Percentiles rank a stretch among this genome's conserved stretches.
Evolutionary conservation across 257 asterid genomes (phyloP).

Genomic region (Lavandula angustifolia): DNA sequence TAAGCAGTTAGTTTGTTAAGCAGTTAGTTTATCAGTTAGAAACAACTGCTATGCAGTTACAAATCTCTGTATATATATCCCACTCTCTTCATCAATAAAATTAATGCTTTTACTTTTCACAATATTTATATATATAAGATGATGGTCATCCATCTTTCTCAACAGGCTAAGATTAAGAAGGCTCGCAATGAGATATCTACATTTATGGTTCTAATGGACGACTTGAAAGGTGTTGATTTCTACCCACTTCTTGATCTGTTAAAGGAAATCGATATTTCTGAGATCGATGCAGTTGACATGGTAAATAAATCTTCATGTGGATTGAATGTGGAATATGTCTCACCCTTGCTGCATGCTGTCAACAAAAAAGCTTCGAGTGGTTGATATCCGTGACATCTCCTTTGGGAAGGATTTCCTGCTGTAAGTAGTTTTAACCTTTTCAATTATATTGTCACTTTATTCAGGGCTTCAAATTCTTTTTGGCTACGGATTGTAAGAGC

Average conservation of each 20-base stretch:
- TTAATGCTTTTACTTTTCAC: too few species aligned
- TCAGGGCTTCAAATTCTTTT: constrained; percentile 9
- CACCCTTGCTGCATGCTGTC: constrained; percentile 64
- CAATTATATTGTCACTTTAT: constrained; percentile 17
- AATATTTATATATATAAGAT: too few species aligned
- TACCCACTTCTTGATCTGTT: constrained; percentile 66
- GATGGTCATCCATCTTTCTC: constrained; percentile 29
- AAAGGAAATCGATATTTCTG: constrained; percentile 63
- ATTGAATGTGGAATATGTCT: constrained; percentile 60
- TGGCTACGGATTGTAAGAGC: constrained; percentile 4
- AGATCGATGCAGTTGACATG: constrained; percentile 86
- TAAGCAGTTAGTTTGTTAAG: too few species aligned
- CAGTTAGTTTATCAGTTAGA: too few species aligned
- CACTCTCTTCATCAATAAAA: too few species aligned
- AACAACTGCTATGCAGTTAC: too few species aligned
- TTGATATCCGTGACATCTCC: constrained; percentile 76
- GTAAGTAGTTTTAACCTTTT: constrained; percentile 49
- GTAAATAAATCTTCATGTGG: constrained; percentile 64
- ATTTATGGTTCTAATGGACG: constrained; percentile 61
- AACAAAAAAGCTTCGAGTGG: constrained; percentile 70
- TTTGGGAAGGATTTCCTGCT: constrained; percentile 78
- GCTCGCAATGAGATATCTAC: constrained; percentile 53
- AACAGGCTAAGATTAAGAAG: constrained; percentile 75
- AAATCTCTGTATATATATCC: too few species aligned
- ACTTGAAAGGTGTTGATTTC: constrained; percentile 68